Evolutionary conservation across 352 stramenopile species (phyloP).

Genomic region (Thalassiosira livingstoniorum): DNA sequence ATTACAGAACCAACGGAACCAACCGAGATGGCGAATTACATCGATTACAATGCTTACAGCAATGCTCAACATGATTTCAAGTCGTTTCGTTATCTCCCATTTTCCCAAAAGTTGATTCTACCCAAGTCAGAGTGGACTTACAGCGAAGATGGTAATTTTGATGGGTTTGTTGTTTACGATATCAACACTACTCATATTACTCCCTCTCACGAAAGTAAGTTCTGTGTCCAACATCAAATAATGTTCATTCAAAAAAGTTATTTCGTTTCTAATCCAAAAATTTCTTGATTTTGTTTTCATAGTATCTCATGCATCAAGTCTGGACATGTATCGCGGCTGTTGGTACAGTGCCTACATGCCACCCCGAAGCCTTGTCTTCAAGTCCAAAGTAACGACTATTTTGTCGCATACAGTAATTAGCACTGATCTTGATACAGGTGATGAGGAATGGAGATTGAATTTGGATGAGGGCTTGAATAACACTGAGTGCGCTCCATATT

Average conservation of each 20-base stretch:
- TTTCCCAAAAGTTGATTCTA: constrained; percentile 68
- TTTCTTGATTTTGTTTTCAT: no score
- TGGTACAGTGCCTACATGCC: constrained; percentile 60
- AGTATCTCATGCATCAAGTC: constrained; percentile 48
- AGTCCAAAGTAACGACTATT: constrained; percentile 76
- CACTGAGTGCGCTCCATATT: constrained; percentile 54
- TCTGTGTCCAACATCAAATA: no score
- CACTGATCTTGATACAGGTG: constrained; percentile 67
- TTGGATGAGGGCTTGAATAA: constrained; percentile 73
- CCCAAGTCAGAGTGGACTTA: constrained; percentile 63
- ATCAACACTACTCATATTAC: constrained; percentile 59
- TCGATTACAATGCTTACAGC: constrained; percentile 61
- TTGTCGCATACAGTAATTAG: constrained; percentile 68
- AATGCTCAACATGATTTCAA: constrained; percentile 61
- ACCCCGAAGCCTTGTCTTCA: constrained; percentile 72
- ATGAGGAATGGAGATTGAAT: constrained; percentile 55
- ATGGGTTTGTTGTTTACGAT: constrained; percentile 79
- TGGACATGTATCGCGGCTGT: constrained; percentile 56
- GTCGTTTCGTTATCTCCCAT: constrained; percentile 70
- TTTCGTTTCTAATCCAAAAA: no score
- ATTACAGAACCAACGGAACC: constrained; percentile 59
- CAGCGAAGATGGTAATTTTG: constrained; percentile 63
- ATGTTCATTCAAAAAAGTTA: no score
- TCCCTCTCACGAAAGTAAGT: constrained; percentile 58
- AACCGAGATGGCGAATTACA: constrained; percentile 40